These are phyloP conservation scores for Nicotiana tabacum DNA, from an alignment of 257 asterid species.

Conservation along the genomic window DNA sequence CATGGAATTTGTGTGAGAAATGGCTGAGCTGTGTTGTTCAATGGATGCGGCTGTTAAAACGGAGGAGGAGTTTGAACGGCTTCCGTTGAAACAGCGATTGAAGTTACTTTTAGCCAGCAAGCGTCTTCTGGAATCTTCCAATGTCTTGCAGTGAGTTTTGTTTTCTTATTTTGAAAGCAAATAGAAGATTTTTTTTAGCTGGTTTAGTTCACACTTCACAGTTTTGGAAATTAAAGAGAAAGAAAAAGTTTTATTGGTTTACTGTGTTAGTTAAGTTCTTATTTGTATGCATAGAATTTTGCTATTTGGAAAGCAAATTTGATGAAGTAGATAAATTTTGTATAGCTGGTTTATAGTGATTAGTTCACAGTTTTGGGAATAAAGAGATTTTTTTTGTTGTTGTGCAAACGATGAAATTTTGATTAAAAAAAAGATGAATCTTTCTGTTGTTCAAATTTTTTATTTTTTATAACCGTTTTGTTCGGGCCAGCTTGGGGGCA, in stretches of 20 bases:
- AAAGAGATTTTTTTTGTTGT: background rate
- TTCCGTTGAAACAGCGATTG: constrained; percentile 72
- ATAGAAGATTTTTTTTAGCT: too few relatives aligned
- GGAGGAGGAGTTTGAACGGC: constrained; percentile 30
- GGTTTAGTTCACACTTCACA: too few relatives aligned
- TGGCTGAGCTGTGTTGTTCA: background rate
- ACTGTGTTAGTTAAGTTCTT: too few relatives aligned
- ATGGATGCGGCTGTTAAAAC: background rate
- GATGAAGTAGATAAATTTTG: background rate
- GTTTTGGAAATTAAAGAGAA: too few relatives aligned
- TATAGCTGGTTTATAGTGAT: background rate
- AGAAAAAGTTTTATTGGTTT: background rate
- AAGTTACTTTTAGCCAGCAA: constrained; percentile 44
- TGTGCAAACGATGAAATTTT: background rate
- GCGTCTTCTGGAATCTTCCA: constrained; percentile 12
- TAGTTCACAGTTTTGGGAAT: background rate
- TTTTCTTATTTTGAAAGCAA: background rate
- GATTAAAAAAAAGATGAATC: too few relatives aligned
- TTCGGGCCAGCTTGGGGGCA: too few relatives aligned
- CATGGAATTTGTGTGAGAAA: background rate
- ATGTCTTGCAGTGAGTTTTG: background rate
- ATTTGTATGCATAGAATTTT: background rate
- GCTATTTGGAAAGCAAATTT: background rate
- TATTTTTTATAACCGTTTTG: too few relatives aligned
- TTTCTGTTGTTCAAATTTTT: too few relatives aligned